Evolutionary conservation across 2,329 filamentous ascomycete species (phyloP), one percentile per base, ranked within the genome.

Genomic region (Fusarium proliferatum): DNA sequence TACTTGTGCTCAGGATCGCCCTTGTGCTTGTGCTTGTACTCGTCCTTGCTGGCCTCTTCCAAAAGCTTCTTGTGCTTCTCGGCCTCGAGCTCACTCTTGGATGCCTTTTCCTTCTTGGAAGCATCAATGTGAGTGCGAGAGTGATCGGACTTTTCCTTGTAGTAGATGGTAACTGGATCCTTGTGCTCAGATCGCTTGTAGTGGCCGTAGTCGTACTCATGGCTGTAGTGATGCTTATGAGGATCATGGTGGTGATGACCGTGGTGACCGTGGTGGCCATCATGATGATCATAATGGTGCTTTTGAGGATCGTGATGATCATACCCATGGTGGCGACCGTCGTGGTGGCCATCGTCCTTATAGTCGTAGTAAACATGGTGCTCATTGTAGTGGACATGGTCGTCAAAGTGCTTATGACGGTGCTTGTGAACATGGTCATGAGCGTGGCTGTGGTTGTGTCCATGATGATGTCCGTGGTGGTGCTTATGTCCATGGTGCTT

Each of bases 21-120:
- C 28, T 64, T 38, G 13, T 64, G 34, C 17, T 65, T 36, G 15
- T 65, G 34, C 38, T 67, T 59, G 43, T 67, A 45, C 43, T 66
- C 45, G n/a, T 66, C 23, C 38, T 43, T 56, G n/a, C 11, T 23
- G 23, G 34, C 41, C 55, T 28, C 55, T 36, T 58, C 30, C 19
- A 59, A 38, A 28, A 59, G 33, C 42, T 59, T n/a, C 33, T 51
- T 59, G 56, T 59, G 33, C 41, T 36, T 36, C 34, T 49, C 42
- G 26, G 41, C 42, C 23, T 59, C 56, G 15, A 51, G 33, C 56
- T 38, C 43, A 28, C 19, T 51, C 56, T 59, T 13, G 17, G 56
- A 48, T 2, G 19, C 19, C 33, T 59, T 51, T 34, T 46, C 56
- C 33, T 59, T 30, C 30, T 52, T 36, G 17, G 33, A 28, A 30